Conservation (phyloP, 495 filamentous ascomycete genomes). For the Penicillium robsamsonii region DNA sequence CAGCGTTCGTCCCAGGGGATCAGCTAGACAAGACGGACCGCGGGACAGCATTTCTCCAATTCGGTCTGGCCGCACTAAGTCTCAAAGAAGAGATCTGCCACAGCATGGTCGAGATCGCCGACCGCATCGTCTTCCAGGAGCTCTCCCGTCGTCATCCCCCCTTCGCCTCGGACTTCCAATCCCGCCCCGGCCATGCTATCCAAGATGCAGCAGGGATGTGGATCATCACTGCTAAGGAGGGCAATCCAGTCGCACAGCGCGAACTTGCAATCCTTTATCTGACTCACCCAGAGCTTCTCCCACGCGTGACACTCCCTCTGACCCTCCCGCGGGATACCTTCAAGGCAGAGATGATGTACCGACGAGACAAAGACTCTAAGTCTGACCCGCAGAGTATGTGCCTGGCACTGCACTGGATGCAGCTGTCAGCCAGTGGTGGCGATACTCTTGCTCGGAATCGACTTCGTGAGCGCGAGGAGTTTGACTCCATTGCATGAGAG, state of each 20-base stretch:
- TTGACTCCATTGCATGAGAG: slow-evolving; percentile 50
- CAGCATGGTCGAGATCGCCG: slow-evolving; percentile 78
- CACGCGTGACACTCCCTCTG: slow-evolving; percentile 78
- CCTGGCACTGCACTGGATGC: slow-evolving; percentile 98
- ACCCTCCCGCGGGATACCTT: slow-evolving; percentile 87
- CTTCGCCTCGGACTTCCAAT: slow-evolving; percentile 36
- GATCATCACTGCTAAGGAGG: slow-evolving; percentile 92
- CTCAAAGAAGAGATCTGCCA: slow-evolving; percentile 87
- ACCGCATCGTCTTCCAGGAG: slow-evolving; percentile 45
- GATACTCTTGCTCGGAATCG: slow-evolving; percentile 85
- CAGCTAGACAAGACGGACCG: slow-evolving; percentile 81
- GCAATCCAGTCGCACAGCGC: slow-evolving; percentile 85
- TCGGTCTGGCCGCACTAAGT: slow-evolving; percentile 79
- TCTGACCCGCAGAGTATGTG: slow-evolving; percentile 90
- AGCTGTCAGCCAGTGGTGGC: slow-evolving; percentile 78
- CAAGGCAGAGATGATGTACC: slow-evolving; percentile 81
- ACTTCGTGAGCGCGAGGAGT: slow-evolving; percentile 69
- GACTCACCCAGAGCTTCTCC: slow-evolving; percentile 85
- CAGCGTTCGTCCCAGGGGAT: slow-evolving; percentile 79
- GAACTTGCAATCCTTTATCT: slow-evolving; percentile 94
- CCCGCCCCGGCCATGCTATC: slow-evolving; percentile 52
- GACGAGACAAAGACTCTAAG: slow-evolving; percentile 50
- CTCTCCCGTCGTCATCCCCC: slow-evolving; percentile 44
- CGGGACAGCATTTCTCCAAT: slow-evolving; percentile 94
- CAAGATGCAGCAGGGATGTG: slow-evolving; percentile 88